These are phyloP conservation scores for Hanseniaspora valbyensis DNA, from an alignment of 805 yeast genomes.

Conservation along the genomic window DNA sequence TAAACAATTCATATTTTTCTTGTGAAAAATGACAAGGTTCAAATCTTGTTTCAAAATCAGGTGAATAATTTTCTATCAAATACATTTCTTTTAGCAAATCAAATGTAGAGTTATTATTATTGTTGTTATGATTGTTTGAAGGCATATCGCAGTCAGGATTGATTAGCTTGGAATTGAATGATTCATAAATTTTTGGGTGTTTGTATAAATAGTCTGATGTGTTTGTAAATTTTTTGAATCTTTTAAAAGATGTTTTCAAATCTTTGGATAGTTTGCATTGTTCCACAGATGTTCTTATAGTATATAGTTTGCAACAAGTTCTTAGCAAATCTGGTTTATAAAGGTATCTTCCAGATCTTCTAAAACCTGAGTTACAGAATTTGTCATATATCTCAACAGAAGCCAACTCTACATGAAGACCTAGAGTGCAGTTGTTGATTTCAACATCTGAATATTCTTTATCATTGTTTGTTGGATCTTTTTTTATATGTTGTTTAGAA, in stretches of 20 bases:
- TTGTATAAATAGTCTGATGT: not conserved
- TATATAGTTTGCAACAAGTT: conserved; percentile 68
- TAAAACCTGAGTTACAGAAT: conserved; percentile 60
- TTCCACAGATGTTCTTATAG: conserved; percentile 52
- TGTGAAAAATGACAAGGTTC: conserved; percentile 42
- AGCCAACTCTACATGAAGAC: conserved; percentile 37
- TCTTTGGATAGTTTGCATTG: conserved; percentile 48
- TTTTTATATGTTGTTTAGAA: not conserved
- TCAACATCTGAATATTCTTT: conserved; percentile 15
- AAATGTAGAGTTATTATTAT: conserved; percentile 16
- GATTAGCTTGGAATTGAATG: not conserved
- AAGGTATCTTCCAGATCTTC: conserved; percentile 64
- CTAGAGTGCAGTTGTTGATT: conserved; percentile 27
- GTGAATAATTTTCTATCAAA: conserved; percentile 29
- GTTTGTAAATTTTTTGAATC: conserved; percentile 34
- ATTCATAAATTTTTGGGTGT: not conserved
- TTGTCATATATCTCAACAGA: conserved; percentile 46
- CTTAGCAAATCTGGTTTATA: conserved; percentile 58
- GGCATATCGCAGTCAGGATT: conserved; percentile 10
- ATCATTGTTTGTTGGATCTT: not conserved
- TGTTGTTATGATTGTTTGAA: not conserved
- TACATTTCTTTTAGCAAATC: conserved; percentile 31
- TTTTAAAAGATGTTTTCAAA: conserved; percentile 51
- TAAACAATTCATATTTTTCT: conserved; percentile 54
- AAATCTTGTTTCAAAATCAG: conserved; percentile 33